These are phyloP conservation scores for Cornus suecica DNA, from an alignment of 148 eudicot species.

Conservation along the genomic window DNA sequence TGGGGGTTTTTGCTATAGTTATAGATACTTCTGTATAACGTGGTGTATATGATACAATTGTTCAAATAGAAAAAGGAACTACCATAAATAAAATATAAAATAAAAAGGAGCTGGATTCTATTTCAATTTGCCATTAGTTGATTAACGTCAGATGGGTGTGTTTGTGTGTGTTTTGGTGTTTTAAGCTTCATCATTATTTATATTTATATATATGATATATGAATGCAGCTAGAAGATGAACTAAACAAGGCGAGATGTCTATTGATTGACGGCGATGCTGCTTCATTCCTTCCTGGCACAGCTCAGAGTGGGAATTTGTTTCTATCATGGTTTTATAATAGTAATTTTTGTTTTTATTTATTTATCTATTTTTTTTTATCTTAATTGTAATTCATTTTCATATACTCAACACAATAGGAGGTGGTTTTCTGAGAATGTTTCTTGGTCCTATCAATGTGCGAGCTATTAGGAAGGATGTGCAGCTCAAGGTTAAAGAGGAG, in stretches of 20 bases:
- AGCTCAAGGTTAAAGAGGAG: constrained; percentile 55
- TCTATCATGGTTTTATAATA: background rate
- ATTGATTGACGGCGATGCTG: constrained; percentile 45
- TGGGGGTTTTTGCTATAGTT: background rate
- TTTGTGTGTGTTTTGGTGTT: background rate
- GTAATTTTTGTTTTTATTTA: background rate
- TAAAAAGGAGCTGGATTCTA: no score
- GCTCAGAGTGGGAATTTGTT: constrained; percentile 24
- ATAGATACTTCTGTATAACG: background rate
- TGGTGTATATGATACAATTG: no score
- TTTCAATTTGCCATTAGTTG: no score
- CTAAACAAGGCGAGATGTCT: constrained; percentile 40
- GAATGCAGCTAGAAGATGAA: constrained; percentile 44
- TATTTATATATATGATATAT: no score
- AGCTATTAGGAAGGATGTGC: constrained; percentile 51
- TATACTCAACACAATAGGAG: constrained; percentile 25
- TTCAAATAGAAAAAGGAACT: no score
- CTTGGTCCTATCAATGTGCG: constrained; percentile 52
- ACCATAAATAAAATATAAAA: no score
- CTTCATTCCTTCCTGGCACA: constrained; percentile 46
- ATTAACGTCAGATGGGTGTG: no score
- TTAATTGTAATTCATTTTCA: background rate
- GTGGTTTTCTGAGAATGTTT: constrained; percentile 42
- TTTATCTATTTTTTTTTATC: no score
- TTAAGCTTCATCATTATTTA: background rate